phyloP scores from a whole-genome alignment of 2,329 filamentous ascomycete genomes.

The Colletotrichum sojae region DNA sequence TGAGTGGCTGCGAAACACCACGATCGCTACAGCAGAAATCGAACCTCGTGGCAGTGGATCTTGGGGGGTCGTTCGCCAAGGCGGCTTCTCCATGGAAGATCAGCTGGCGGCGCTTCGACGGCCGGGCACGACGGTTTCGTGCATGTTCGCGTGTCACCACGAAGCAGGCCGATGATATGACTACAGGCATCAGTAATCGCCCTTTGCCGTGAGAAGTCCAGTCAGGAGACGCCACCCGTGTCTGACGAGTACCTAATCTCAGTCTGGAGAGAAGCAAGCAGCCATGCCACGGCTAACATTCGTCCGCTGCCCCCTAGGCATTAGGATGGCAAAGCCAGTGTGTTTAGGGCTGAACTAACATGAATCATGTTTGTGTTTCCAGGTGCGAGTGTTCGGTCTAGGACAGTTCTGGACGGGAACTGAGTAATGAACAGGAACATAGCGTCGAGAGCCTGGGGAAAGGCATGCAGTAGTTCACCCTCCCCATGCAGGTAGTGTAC shows the following conservation, averaged over 20 bases:
- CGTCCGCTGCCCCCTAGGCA: not conserved
- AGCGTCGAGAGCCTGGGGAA: not conserved
- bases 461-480: not conserved
- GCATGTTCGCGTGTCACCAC: constrained; percentile 28
- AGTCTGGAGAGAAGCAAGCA: not conserved
- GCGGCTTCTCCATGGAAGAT: not conserved
- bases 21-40: constrained; percentile 2
- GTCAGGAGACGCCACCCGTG: not conserved
- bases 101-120: constrained; percentile 1
- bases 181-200: not conserved
- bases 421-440: not conserved
- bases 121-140: constrained; percentile 13
- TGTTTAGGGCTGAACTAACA: constrained; percentile 11
- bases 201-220: not conserved
- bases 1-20: not conserved
- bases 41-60: constrained; percentile 27
- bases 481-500: too few relatives aligned
- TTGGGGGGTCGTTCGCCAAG: not conserved
- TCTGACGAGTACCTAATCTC: not conserved
- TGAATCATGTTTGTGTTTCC: constrained; percentile 31
- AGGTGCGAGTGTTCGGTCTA: constrained; percentile 3
- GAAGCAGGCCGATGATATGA: not conserved
- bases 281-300: not conserved
- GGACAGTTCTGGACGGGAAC: not conserved
- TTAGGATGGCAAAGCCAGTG: not conserved